Conservation (phyloP, 768 basidiomycete genomes). For the Tulasnella sp. region DNA sequence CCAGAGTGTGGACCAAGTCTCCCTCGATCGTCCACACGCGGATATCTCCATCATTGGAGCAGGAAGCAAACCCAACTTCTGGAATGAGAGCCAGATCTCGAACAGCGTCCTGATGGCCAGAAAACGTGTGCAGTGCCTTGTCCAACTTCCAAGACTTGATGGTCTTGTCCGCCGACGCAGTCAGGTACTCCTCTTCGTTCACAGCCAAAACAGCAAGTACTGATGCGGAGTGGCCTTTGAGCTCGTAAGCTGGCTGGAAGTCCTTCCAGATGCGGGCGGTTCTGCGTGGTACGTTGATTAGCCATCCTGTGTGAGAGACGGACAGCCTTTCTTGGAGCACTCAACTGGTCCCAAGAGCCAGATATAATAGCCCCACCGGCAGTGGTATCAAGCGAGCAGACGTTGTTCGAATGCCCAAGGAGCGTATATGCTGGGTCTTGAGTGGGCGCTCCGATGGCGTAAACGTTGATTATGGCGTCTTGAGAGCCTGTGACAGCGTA, state of each 20-base stretch:
- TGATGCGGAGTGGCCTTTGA: slow-evolving; percentile 80
- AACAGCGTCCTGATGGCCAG: slow-evolving; percentile 86
- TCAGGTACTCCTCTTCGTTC: slow-evolving; percentile 65
- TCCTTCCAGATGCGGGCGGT: slow-evolving; percentile 92
- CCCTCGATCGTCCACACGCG: slow-evolving; percentile 85
- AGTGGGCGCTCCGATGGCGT: slow-evolving; percentile 45
- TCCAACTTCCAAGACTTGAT: slow-evolving; percentile 82
- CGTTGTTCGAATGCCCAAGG: slow-evolving; percentile 81
- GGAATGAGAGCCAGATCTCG: slow-evolving; percentile 71
- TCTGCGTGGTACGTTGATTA: slow-evolving; percentile 37
- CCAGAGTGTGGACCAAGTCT: slow-evolving; percentile 64
- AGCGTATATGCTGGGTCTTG: slow-evolving; percentile 74
- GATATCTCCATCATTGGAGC: slow-evolving; percentile 93
- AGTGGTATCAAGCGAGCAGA: slow-evolving; percentile 72
- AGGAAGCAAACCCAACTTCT: slow-evolving; percentile 89
- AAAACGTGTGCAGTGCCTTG: slow-evolving; percentile 62
- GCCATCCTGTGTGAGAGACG: no score
- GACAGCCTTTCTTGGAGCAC: slow-evolving; percentile 14
- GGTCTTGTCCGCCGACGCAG: slow-evolving; percentile 90
- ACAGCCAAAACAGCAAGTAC: slow-evolving; percentile 89
- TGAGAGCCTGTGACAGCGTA: slow-evolving; percentile 82
- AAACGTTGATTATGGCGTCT: slow-evolving; percentile 80
- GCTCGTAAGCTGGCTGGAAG: slow-evolving; percentile 57
- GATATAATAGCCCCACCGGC: slow-evolving; percentile 70
- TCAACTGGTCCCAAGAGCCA: slow-evolving; percentile 93